Evolutionary conservation across 371 early-diverging fungal genomes (phyloP).

Genomic region (Sanchytrium tribonematis): DNA sequence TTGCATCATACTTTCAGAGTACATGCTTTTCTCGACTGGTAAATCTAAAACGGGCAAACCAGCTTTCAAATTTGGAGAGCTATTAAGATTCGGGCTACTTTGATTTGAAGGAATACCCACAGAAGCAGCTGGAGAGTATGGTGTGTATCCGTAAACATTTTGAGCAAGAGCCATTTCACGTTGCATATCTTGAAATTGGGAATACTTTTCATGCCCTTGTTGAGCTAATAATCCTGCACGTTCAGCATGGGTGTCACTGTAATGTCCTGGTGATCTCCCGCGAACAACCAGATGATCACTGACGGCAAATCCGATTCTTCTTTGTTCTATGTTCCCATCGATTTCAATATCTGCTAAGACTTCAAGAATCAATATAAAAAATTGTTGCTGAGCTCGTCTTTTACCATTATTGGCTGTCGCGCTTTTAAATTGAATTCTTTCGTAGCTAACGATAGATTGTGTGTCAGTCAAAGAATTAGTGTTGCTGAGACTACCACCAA

Average conservation of each 20-base stretch:
- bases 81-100: too few relatives aligned
- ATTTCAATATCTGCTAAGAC: constrained; percentile 24
- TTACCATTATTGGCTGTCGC: constrained; percentile 79
- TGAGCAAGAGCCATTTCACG: too few relatives aligned
- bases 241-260: constrained; percentile 9
- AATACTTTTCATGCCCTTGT: too few relatives aligned
- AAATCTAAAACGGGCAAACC: too few relatives aligned
- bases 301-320: constrained; percentile 30
- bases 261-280: constrained; percentile 78
- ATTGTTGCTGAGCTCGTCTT: constrained; percentile 66
- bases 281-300: constrained; percentile 65
- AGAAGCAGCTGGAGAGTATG: too few relatives aligned
- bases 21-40: too few relatives aligned
- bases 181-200: too few relatives aligned
- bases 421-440: constrained; percentile 76
- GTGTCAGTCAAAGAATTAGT: constrained; percentile 4
- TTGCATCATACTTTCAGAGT: too few relatives aligned
- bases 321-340: constrained; percentile 10
- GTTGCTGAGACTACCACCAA: background rate
- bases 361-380: constrained; percentile 40
- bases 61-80: too few relatives aligned
- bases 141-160: too few relatives aligned
- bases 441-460: constrained; percentile 35
- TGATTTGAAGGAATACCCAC: too few relatives aligned
- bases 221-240: constrained; percentile 2